Conservation (phyloP, 2,329 filamentous ascomycete genomes). For the Cordyceps javanica region DNA sequence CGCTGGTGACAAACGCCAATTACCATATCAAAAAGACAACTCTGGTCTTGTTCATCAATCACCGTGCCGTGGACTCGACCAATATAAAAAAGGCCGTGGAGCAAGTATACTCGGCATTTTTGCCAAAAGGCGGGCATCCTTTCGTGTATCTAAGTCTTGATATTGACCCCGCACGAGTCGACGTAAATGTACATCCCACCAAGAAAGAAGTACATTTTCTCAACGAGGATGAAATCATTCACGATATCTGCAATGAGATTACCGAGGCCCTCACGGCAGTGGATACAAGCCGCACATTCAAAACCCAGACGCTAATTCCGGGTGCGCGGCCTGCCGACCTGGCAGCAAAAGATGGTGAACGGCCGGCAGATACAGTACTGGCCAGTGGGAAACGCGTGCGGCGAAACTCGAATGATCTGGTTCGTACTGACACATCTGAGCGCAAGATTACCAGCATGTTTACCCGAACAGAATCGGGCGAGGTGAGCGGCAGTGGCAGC, state of each 20-base stretch:
- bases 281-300: constrained; percentile 88
- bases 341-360: constrained; percentile 22
- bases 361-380: constrained; percentile 26
- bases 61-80: constrained; percentile 85
- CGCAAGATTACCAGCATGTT: constrained; percentile 98
- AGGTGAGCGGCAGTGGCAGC: constrained; percentile 16
- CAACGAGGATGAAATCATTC: constrained; percentile 94
- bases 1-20: constrained; percentile 86
- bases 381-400: constrained; percentile 30
- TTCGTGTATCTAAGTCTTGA: constrained; percentile 90
- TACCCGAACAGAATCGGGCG: constrained; percentile 39
- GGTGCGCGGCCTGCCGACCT: constrained; percentile 41
- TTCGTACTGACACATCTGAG: constrained; percentile 80
- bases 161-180: constrained; percentile 85
- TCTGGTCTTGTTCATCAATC: constrained; percentile 90
- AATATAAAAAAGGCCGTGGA: constrained; percentile 85
- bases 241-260: constrained; percentile 75
- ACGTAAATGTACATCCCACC: constrained; percentile 96
- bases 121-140: constrained; percentile 90
- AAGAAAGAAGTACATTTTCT: constrained; percentile 96
- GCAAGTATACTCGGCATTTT: constrained; percentile 77
- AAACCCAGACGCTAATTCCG: constrained; percentile 85
- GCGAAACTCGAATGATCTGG: constrained; percentile 63
- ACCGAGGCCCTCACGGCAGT: constrained; percentile 74
- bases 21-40: constrained; percentile 87